phyloP scores from a whole-genome alignment of 1,139 yeast genomes.

The Protomyces lactucae-debilis region DNA sequence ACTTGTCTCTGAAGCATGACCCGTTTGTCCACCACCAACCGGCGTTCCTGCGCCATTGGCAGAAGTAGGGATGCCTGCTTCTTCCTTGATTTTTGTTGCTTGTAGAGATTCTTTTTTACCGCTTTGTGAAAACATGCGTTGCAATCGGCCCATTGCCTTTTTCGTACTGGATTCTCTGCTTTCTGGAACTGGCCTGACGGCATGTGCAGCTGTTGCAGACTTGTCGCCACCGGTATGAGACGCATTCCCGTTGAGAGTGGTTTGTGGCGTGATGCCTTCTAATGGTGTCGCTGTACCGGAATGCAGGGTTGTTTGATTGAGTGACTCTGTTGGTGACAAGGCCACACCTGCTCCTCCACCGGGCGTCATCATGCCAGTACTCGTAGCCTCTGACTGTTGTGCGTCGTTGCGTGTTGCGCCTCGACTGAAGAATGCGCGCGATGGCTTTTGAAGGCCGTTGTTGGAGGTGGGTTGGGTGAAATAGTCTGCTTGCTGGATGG shows the following conservation, averaged over 20 bases:
- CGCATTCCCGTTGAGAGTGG: neutral
- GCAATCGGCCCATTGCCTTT: conserved; percentile 27
- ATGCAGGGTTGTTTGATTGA: neutral
- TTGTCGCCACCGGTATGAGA: neutral
- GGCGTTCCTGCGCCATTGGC: neutral
- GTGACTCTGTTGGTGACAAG: neutral
- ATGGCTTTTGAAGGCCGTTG: neutral
- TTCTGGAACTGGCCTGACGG: neutral
- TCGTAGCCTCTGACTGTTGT: neutral
- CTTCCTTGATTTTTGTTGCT: conserved; percentile 9
- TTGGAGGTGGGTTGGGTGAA: neutral
- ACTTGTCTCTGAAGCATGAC: neutral
- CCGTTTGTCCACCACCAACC: neutral
- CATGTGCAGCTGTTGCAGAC: neutral
- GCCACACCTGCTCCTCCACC: neutral
- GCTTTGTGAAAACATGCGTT: conserved; percentile 29
- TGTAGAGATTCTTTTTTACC: conserved; percentile 16
- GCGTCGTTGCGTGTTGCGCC: neutral
- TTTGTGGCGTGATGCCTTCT: neutral
- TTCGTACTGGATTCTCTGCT: conserved; percentile 36
- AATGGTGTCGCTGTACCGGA: neutral
- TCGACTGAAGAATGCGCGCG: neutral
- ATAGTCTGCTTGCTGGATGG: neutral
- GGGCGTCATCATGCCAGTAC: neutral
- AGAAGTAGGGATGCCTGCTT: neutral